A percentile compares a stretch with the other conserved stretches of the same genome.
Conservation (phyloP, 2,329 filamentous ascomycete genomes). For the Chaetomiaceae sp. region DNA sequence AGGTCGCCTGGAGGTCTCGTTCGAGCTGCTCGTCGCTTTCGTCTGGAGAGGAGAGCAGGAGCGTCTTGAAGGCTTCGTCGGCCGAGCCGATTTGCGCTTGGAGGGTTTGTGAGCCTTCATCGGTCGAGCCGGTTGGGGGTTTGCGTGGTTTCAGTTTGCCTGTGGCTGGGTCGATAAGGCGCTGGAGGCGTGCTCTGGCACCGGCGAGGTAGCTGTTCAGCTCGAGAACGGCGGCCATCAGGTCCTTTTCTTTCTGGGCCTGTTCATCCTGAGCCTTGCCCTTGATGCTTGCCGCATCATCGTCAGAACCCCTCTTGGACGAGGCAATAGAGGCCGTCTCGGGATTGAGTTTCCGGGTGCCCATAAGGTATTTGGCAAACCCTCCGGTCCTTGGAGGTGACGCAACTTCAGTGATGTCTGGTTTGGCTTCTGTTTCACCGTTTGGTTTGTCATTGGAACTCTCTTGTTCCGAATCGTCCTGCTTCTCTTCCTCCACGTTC, state of each 20-base stretch:
- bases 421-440: constrained; percentile 32
- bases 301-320: constrained; percentile 50
- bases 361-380: constrained; percentile 53
- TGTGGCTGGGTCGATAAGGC: constrained; percentile 58
- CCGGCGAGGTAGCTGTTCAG: constrained; percentile 86
- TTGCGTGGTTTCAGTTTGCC: constrained; percentile 56
- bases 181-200: constrained; percentile 64
- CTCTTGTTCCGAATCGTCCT: constrained; percentile 33
- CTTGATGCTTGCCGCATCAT: constrained; percentile 53
- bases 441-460: constrained; percentile 29
- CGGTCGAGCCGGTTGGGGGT: constrained; percentile 38
- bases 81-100: constrained; percentile 41
- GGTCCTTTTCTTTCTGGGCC: constrained; percentile 69
- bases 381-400: constrained; percentile 41
- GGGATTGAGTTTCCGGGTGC: constrained; percentile 43
- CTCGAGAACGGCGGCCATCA: constrained; percentile 75
- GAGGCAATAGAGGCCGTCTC: constrained; percentile 60
- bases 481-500: constrained; percentile 36
- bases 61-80: constrained; percentile 52
- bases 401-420: constrained; percentile 24
- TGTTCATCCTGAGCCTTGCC: constrained; percentile 47
- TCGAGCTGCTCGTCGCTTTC: constrained; percentile 61
- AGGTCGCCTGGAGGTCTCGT: constrained; percentile 67
- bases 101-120: constrained; percentile 50
- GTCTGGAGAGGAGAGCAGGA: constrained; percentile 45